Evolutionary conservation across 108 stramenopile genomes (phyloP).

Genomic region (Thalassiosira profunda): DNA sequence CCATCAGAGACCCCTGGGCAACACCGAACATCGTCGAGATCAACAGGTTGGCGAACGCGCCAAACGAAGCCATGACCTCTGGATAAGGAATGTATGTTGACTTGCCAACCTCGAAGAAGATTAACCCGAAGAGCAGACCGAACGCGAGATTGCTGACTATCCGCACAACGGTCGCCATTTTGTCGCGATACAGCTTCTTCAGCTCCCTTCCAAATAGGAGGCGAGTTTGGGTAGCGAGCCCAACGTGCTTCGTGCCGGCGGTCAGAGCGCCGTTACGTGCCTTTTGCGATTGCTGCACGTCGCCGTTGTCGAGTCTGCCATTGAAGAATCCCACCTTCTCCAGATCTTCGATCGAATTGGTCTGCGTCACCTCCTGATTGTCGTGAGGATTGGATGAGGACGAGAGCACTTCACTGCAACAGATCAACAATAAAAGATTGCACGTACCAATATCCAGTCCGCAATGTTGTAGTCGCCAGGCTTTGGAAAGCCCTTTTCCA

Average conservation of each 20-base stretch:
- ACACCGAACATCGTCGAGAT: constrained; percentile 83
- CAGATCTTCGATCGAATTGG: constrained; percentile 41
- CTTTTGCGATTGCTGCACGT: constrained; percentile 17
- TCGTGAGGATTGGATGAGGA: too few relatives aligned
- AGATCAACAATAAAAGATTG: constrained; percentile 27
- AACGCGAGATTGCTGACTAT: constrained; percentile 57
- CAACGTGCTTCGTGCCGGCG: constrained; percentile 16
- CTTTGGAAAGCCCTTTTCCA: background rate
- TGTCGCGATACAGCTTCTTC: constrained; percentile 55
- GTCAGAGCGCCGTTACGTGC: background rate
- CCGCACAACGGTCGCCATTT: constrained; percentile 48
- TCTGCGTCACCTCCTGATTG: constrained; percentile 59
- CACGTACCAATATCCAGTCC: background rate
- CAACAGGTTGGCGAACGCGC: constrained; percentile 67
- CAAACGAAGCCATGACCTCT: constrained; percentile 44
- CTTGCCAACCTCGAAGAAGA: constrained; percentile 66
- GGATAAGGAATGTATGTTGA: constrained; percentile 15
- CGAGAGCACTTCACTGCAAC: too few relatives aligned
- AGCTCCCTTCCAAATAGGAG: constrained; percentile 62
- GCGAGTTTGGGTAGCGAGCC: constrained; percentile 46
- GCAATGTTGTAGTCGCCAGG: constrained; percentile 1
- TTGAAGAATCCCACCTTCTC: constrained; percentile 55
- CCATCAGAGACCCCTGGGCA: constrained; percentile 73
- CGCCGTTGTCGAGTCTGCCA: constrained; percentile 37
- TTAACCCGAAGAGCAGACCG: constrained; percentile 60